Conservation (phyloP, 345 rosid species). For the Brassica incana region DNA sequence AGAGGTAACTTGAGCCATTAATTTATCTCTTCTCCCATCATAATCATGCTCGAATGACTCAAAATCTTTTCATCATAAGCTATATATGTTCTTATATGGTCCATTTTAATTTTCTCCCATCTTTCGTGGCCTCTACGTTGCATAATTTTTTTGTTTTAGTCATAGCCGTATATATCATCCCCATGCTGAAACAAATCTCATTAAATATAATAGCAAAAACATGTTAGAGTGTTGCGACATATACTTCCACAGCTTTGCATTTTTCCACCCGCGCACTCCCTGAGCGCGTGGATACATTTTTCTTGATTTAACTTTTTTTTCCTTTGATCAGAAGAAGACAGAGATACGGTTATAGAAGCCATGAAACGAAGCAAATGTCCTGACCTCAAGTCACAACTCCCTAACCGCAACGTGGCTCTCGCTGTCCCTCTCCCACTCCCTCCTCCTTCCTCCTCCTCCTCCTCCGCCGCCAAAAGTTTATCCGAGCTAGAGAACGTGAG, state of each 20-base stretch:
- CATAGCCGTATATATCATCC: too few species aligned
- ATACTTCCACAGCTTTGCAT: not conserved
- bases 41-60: not conserved
- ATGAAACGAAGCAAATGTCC: not conserved
- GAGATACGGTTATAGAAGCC: not conserved
- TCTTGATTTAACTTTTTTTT: not conserved
- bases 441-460: not conserved
- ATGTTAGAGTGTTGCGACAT: not conserved
- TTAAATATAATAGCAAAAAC: not conserved
- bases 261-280: too few species aligned
- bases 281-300: not conserved
- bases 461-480: not conserved
- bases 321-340: not conserved
- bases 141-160: not conserved
- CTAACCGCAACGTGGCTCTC: not conserved
- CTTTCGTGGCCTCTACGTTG: not conserved
- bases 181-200: not conserved
- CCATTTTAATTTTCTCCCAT: not conserved
- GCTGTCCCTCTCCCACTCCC: not conserved
- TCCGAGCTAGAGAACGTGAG: not conserved
- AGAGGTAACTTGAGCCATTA: not conserved
- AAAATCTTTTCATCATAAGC: not conserved
- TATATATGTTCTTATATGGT: not conserved
- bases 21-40: not conserved
- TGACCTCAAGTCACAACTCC: not conserved